phyloP scores from a whole-genome alignment of 148 eudicot species.

The Vaccinium corymbosum region DNA sequence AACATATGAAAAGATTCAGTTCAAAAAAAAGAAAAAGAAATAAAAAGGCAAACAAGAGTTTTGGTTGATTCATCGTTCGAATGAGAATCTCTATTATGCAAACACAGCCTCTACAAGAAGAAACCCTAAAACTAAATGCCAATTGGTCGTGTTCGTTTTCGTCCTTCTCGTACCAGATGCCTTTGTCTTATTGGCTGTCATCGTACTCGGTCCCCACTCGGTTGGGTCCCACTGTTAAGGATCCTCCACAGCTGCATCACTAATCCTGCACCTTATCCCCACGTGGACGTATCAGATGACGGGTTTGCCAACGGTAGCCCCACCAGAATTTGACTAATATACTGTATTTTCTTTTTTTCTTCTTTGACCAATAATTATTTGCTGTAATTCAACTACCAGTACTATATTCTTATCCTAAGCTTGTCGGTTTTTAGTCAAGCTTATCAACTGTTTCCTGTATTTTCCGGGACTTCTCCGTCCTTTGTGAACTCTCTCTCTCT shows the following conservation, averaged over 20 bases:
- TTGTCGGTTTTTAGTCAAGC: neutral
- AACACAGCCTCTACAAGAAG: no score
- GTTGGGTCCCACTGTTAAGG: neutral
- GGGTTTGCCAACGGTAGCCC: no score
- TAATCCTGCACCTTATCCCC: neutral
- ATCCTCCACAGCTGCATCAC: neutral
- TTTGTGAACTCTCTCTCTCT: neutral
- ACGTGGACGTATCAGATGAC: neutral
- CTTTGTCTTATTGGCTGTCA: neutral
- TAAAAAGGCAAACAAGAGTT: no score
- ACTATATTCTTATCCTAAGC: neutral
- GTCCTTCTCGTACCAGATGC: neutral
- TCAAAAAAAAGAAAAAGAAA: no score
- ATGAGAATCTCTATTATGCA: no score
- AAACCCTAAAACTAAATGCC: no score
- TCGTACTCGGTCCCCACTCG: neutral
- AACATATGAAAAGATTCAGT: no score
- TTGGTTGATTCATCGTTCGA: no score
- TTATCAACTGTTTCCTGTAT: neutral
- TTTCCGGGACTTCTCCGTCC: neutral
- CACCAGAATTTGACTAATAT: no score
- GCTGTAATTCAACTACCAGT: neutral
- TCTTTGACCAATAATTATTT: no score
- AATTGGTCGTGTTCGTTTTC: neutral
- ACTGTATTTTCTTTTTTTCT: no score